phyloP scores from a whole-genome alignment of 2,329 filamentous ascomycete species.

The Alternaria ethzedia region DNA sequence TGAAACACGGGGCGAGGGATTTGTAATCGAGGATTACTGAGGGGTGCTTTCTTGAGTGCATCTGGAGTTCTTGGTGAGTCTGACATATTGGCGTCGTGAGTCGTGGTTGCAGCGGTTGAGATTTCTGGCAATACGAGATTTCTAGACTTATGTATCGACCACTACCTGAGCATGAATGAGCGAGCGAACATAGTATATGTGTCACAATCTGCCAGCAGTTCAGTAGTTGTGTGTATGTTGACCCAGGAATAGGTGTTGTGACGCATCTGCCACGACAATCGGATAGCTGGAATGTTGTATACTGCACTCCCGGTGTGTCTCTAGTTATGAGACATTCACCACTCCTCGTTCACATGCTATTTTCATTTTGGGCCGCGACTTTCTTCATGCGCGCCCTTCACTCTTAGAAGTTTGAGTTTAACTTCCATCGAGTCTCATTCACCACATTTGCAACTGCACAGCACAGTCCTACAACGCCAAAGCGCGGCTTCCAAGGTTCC shows the following conservation, averaged over 20 bases:
- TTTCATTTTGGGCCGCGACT: fast-evolving
- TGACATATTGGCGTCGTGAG: fast-evolving
- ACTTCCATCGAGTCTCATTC: neutral
- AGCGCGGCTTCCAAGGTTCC: neutral
- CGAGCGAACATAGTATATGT: too few species aligned
- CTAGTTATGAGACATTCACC: neutral
- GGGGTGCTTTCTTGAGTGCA: neutral
- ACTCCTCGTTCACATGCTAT: neutral
- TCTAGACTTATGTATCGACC: neutral
- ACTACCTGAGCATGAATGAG: neutral
- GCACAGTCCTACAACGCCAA: neutral
- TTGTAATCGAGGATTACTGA: neutral
- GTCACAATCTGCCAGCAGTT: neutral
- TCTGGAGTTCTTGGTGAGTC: neutral
- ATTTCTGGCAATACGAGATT: fast-evolving
- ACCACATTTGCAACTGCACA: neutral
- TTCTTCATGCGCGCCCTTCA: neutral
- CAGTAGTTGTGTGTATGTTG: neutral
- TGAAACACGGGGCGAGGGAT: neutral
- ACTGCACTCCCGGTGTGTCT: too few species aligned
- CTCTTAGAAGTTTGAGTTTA: neutral
- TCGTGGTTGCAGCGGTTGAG: neutral
- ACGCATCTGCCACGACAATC: neutral
- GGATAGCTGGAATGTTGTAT: too few species aligned
- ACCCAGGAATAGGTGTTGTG: neutral